Conservation (phyloP, 1,139 yeast species). For the Hemisphaericaspora xylanilytica region DNA sequence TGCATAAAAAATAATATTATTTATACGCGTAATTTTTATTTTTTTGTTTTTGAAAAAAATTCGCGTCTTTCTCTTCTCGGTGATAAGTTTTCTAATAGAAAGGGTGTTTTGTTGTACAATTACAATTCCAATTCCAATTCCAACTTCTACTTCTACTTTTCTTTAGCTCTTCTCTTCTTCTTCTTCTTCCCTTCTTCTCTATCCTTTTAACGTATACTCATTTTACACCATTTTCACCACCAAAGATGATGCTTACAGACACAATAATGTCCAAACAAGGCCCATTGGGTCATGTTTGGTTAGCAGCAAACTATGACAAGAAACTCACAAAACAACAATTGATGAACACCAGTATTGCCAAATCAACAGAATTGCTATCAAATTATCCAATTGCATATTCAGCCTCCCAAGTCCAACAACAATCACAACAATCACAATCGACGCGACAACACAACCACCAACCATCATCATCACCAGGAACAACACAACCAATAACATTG, state of each 20-base stretch:
- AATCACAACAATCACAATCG: constrained; percentile 5
- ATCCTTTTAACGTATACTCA: no score
- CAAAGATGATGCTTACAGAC: constrained; percentile 9
- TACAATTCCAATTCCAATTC: no score
- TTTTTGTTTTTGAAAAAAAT: no score
- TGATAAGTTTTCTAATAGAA: no score
- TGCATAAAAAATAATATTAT: no score
- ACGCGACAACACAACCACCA: constrained; percentile 24
- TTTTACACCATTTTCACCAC: not conserved
- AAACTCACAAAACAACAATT: constrained; percentile 76
- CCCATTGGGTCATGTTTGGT: constrained; percentile 88
- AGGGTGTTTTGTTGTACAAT: no score
- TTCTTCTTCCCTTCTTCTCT: no score
- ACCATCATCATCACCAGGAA: no score
- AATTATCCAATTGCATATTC: constrained; percentile 8
- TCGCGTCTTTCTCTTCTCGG: no score
- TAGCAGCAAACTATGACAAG: constrained; percentile 86
- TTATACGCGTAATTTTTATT: no score
- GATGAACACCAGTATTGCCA: constrained; percentile 65
- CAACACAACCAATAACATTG: constrained; percentile 55
- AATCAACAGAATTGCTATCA: constrained; percentile 39
- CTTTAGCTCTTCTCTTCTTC: no score
- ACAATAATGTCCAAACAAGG: constrained; percentile 57
- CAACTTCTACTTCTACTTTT: no score
- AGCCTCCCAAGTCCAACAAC: not conserved